phyloP scores from a whole-genome alignment of 2,329 filamentous ascomycete genomes.

The Fusarium gaditjirri region DNA sequence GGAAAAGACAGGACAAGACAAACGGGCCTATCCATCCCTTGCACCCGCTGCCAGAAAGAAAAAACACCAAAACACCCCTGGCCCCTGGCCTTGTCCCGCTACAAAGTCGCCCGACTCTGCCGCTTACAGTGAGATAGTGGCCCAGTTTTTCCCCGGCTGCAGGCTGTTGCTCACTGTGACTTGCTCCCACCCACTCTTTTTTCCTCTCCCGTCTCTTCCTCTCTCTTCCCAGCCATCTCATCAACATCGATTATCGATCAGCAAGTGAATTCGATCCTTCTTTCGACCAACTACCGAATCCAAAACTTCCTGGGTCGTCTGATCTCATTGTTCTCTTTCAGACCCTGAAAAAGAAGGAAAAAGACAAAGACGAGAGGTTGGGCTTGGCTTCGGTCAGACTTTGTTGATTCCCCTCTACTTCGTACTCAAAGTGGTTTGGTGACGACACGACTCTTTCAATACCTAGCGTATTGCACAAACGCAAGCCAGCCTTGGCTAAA shows the following conservation, averaged over 20 bases:
- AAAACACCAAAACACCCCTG: background rate
- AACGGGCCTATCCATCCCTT: background rate
- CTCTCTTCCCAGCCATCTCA: constrained; percentile 13
- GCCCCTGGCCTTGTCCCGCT: background rate
- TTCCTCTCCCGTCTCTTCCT: background rate
- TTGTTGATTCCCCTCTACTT: constrained; percentile 13
- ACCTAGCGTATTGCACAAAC: constrained; percentile 29
- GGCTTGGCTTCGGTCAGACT: constrained; percentile 9
- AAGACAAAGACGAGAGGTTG: constrained; percentile 16
- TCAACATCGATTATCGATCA: constrained; percentile 14
- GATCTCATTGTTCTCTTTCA: background rate
- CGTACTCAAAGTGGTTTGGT: constrained; percentile 28
- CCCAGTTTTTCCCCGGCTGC: constrained; percentile 33
- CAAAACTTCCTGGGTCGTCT: background rate
- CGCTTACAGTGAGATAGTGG: constrained; percentile 20
- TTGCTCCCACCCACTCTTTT: constrained; percentile 16
- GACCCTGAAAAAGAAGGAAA: background rate
- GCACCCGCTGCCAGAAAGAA: background rate
- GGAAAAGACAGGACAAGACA: background rate
- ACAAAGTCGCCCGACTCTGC: constrained; percentile 20
- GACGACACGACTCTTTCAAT: constrained; percentile 39
- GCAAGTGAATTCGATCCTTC: background rate
- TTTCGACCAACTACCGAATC: background rate
- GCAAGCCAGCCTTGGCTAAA: constrained; percentile 36
- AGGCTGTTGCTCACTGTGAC: constrained; percentile 12